These are phyloP conservation scores for Xerocomus spinulosus DNA, from an alignment of 768 basidiomycete genomes.

Conservation along the genomic window DNA sequence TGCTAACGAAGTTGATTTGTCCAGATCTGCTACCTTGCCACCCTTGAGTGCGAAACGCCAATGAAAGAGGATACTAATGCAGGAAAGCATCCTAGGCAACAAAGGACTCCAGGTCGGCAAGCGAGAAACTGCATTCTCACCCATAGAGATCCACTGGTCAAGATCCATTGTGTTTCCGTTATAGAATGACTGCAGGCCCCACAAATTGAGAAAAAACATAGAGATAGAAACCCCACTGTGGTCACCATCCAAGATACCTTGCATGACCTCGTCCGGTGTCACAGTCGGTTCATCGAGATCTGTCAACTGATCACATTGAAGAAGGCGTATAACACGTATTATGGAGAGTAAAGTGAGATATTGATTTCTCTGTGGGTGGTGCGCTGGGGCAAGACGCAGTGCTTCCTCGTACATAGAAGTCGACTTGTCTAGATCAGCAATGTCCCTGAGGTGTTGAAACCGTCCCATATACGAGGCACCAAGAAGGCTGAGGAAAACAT, in stretches of 20 bases:
- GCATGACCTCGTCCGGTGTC: background rate
- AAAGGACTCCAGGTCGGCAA: background rate
- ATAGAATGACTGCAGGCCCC: background rate
- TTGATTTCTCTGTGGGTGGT: background rate
- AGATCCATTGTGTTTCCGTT: background rate
- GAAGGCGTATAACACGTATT: background rate
- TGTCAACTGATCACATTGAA: background rate
- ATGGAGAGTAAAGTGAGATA: background rate
- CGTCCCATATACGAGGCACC: background rate
- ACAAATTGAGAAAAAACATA: background rate
- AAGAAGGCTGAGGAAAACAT: background rate
- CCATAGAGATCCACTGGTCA: background rate
- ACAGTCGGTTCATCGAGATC: background rate
- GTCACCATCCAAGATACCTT: too few species aligned
- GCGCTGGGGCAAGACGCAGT: background rate
- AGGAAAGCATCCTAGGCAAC: background rate
- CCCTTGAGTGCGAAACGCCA: background rate
- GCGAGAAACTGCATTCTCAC: background rate
- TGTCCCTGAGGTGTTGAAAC: background rate
- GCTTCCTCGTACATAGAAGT: background rate
- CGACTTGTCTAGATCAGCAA: background rate
- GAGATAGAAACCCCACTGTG: background rate
- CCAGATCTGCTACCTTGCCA: background rate
- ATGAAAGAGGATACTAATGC: background rate
- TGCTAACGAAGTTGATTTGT: background rate